Evolutionary conservation across 176 grass and related monocot genomes (phyloP), one percentile per base, ranked within the genome.

Genomic region (Stipa capillata): DNA sequence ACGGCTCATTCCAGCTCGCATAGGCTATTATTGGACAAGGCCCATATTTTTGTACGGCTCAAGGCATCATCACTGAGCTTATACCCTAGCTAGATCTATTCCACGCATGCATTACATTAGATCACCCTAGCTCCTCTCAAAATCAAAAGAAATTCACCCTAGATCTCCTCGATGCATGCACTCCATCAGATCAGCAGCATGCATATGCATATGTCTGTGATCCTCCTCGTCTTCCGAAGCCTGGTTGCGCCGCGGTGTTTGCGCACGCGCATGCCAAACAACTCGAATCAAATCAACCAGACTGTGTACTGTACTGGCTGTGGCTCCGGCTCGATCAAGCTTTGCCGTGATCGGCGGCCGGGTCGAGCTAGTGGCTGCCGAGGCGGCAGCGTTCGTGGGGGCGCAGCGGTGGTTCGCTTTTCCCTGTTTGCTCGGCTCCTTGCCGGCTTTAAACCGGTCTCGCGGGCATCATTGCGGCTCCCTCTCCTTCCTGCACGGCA

Each of bases 381-480:
- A 39, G 20, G 63, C 20, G 10, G 33, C 62, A 65, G 21, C 16
- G 39, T 40, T 10, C n/a, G 51, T 54, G 51, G 64, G 64, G 65
- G 21, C 11, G 37, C 25, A 45, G 42, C 15, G 27, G 34, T 6
- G 73, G 73, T 41, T 76, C 16, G 53, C 37, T n/a, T 76, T 43
- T 41, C 54, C 10, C 54, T 31, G 54, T n/a, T n/a, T 21, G 55
- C 54, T 12, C 21, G 72, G 53, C 32, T 61, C 74, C 55, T 20
- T 77, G 74, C 74, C 55, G 55, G 55, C 55, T 31, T 61, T 42
- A 9, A 42, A n/a, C 62, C 34, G 47, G 62, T 67, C 50, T 42
- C 60, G 77, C 16, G 7, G 42, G 20, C 44, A 79, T 55, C 50
- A 79, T 68, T 55, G 41, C 77, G 77, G 48, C 76, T 25, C 44